Base-by-base conservation (phyloP, 441 rosid genomes). In the Syzygium malaccense region DNA sequence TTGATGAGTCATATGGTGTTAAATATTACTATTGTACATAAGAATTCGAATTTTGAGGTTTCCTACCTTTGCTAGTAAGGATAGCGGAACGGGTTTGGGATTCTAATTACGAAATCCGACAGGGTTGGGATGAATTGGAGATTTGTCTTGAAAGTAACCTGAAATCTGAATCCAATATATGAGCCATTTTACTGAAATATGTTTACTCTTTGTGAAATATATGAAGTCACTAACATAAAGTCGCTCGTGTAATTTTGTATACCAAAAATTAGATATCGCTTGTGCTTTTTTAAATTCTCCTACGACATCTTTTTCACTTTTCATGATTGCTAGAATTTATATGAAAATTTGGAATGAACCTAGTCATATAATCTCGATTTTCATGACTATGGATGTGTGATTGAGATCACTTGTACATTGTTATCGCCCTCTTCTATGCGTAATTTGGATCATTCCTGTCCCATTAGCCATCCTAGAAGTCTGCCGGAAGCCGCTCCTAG, bases 401-500 rank as follows among this genome's bases (percentile, higher is more conserved):
- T 55, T 55, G 56, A 55, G 56, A 55, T 55, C 56, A 55, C 56
- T 55, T 8, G 57, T 9, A 19, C 25, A 55, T 55, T 7, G 10
- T 55, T 45, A 45, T 14, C 0, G 1, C 37, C 37, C 23, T 30
- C 15, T 30, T 14, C 17, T 15, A 4, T 7, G 18, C 30, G 23
- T 20, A 30, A 66, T 30, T 66, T 66, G 33, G 41, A 64, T 19
- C 2, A 15, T 64, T 64, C 41, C 6, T 17, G 6, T 11, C 23
- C 4, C 37, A 30, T 64, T 64, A 30, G 41, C 41, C 75, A 64
- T 30, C 30, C 7, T 32, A 7, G 19, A 64, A 64, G 41, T 7
- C 23, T 3, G 1, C 5, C 12, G 5, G 8, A 20, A 8, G 23
- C 5, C 3, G 0, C 17, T 30, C 75, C 41, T 32, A 30, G 1